Percentiles rank a stretch among this genome's conserved stretches.
phyloP scores from a whole-genome alignment of 2,329 filamentous ascomycete species.

The Fusarium metavorans region DNA sequence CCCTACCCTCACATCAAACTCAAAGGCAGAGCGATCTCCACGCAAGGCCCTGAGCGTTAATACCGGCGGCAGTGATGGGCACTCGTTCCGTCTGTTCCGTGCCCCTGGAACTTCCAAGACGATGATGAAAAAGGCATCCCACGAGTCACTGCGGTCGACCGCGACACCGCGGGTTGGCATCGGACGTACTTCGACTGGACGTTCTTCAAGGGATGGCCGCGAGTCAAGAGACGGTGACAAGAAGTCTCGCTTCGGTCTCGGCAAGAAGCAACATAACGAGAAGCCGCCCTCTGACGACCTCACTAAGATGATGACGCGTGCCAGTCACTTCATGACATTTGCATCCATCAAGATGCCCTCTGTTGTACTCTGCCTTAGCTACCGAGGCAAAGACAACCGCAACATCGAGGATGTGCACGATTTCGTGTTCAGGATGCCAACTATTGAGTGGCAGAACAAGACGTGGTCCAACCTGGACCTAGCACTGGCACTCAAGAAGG shows the following conservation, averaged over 20 bases:
- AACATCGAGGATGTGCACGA: slow-evolving; percentile 98
- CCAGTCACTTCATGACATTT: slow-evolving; percentile 97
- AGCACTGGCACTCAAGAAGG: slow-evolving; percentile 91
- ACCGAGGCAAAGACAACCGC: slow-evolving; percentile 94
- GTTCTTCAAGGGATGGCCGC: slow-evolving; percentile 55
- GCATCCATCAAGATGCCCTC: slow-evolving; percentile 95
- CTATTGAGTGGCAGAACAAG: slow-evolving; percentile 97
- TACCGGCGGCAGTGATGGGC: slow-evolving; percentile 58
- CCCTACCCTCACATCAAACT: slow-evolving; percentile 78
- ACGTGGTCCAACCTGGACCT: slow-evolving; percentile 99
- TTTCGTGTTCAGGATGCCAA: slow-evolving; percentile 95
- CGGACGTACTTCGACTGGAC: slow-evolving; percentile 60
- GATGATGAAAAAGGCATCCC: slow-evolving; percentile 64
- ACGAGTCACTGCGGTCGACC: slow-evolving; percentile 64
- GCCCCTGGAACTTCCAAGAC: slow-evolving; percentile 58
- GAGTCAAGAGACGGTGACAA: slow-evolving; percentile 57
- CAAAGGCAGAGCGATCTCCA: slow-evolving; percentile 50
- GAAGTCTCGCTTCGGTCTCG: slow-evolving; percentile 69
- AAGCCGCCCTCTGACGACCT: slow-evolving; percentile 85
- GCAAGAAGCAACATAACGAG: slow-evolving; percentile 62
- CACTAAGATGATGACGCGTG: slow-evolving; percentile 94
- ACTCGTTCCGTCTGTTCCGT: slow-evolving; percentile 66
- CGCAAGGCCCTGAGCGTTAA: slow-evolving; percentile 64
- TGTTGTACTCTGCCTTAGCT: slow-evolving; percentile 93
- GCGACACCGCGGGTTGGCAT: slow-evolving; percentile 57